These are phyloP conservation scores for Fraxinus cuspidata DNA, from an alignment of 257 asterid genomes.

Conservation along the genomic window DNA sequence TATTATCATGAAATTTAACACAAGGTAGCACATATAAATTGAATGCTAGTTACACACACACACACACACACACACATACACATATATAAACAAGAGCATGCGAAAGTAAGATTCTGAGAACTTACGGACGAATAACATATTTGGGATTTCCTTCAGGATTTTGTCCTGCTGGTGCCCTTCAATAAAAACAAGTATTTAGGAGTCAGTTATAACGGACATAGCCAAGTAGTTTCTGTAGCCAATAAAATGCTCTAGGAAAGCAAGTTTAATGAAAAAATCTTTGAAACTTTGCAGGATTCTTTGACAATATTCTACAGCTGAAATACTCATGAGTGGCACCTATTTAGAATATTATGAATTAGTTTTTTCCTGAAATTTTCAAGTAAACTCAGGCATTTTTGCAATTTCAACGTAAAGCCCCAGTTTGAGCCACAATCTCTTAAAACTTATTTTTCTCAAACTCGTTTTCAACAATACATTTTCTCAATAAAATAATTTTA, in stretches of 20 bases:
- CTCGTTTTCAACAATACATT: too few relatives aligned
- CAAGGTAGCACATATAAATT: constrained; percentile 10
- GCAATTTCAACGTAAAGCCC: background rate
- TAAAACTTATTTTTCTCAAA: too few relatives aligned
- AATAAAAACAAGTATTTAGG: constrained; percentile 23
- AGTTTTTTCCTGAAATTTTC: background rate
- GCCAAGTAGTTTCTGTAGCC: constrained; percentile 1
- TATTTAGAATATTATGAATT: background rate
- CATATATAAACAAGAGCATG: background rate
- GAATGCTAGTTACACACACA: background rate
- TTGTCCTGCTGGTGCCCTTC: constrained; percentile 80
- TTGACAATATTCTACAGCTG: background rate
- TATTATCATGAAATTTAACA: constrained; percentile 9
- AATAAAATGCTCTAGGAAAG: background rate
- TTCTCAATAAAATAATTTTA: too few relatives aligned
- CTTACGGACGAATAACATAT: constrained; percentile 94
- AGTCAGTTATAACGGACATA: constrained; percentile 14
- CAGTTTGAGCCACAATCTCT: too few relatives aligned
- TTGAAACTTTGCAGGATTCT: background rate
- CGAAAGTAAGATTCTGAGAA: constrained; percentile 16
- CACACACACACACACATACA: too few relatives aligned
- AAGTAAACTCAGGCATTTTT: background rate
- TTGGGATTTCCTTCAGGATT: constrained; percentile 89
- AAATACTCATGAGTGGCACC: background rate
- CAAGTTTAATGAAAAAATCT: background rate